These are phyloP conservation scores for Cytospora schulzeri DNA, from an alignment of 2,329 filamentous ascomycete genomes.

Conservation along the genomic window DNA sequence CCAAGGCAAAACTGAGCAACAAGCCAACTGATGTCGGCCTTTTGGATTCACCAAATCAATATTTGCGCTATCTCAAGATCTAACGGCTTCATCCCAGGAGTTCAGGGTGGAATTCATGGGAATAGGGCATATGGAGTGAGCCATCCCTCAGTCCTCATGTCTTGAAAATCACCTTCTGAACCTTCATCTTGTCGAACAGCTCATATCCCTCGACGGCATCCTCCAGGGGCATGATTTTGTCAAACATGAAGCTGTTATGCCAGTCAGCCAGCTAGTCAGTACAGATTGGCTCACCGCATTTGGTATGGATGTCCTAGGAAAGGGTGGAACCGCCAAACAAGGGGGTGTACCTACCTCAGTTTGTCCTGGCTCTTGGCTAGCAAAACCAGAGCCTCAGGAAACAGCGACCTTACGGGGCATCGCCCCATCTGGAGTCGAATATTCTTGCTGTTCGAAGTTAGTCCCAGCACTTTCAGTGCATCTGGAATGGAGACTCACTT, in stretches of 20 bases:
- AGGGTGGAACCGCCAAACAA: constrained; percentile 23
- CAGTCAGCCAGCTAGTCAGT: neutral
- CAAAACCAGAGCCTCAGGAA: constrained; percentile 64
- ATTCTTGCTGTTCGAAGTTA: constrained; percentile 60
- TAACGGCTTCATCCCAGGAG: neutral
- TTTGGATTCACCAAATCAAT: neutral
- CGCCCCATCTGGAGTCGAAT: constrained; percentile 74
- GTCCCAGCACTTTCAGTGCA: constrained; percentile 23
- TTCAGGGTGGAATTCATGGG: neutral
- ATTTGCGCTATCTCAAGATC: neutral
- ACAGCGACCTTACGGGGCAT: constrained; percentile 73
- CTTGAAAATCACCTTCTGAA: constrained; percentile 73
- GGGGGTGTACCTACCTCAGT: constrained; percentile 57
- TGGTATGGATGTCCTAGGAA: constrained; percentile 19
- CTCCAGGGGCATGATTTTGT: constrained; percentile 71
- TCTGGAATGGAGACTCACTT: constrained; percentile 40
- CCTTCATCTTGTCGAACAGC: constrained; percentile 72
- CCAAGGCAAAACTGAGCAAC: constrained; percentile 72
- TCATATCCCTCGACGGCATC: constrained; percentile 70
- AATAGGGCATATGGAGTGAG: neutral
- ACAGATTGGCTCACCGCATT: neutral
- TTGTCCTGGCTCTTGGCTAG: constrained; percentile 68
- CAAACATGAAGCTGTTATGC: constrained; percentile 68
- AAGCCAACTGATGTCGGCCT: neutral
- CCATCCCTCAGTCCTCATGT: constrained; percentile 38